phyloP scores from a whole-genome alignment of 768 basidiomycete genomes.

The Tylopilus felleus region DNA sequence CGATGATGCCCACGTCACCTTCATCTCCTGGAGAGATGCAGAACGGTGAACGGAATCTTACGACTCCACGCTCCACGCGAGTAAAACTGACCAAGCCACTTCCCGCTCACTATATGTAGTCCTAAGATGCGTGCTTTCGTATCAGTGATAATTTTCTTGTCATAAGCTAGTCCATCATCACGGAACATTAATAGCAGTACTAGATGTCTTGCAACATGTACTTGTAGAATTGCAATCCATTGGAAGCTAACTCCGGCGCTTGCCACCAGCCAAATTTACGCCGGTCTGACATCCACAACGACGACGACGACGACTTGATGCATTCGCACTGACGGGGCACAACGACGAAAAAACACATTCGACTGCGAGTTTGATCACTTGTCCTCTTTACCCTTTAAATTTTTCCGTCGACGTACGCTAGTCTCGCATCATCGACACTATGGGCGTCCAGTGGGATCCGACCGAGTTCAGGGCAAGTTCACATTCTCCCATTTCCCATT shows the following conservation, averaged over 20 bases:
- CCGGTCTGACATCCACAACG: neutral
- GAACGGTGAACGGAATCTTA: neutral
- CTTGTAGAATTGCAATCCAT: slow-evolving; percentile 2
- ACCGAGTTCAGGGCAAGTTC: slow-evolving; percentile 30
- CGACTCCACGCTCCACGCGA: neutral
- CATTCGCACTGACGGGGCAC: neutral
- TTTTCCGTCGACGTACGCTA: too few species aligned
- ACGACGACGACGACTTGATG: neutral
- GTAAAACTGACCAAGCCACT: slow-evolving; percentile 18
- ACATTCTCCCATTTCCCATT: neutral
- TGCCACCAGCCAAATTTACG: neutral
- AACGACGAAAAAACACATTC: neutral
- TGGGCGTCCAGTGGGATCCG: slow-evolving; percentile 32
- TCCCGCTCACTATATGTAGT: slow-evolving; percentile 21
- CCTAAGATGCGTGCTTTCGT: slow-evolving; percentile 1
- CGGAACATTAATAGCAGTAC: neutral
- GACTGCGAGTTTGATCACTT: neutral
- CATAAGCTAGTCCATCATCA: neutral
- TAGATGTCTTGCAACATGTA: neutral
- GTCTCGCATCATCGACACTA: slow-evolving; percentile 5
- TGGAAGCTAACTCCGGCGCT: neutral
- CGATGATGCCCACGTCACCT: slow-evolving; percentile 14
- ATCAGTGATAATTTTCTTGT: slow-evolving; percentile 1
- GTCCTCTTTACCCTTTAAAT: too few species aligned
- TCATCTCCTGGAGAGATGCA: slow-evolving; percentile 10